Conservation (phyloP, 2,329 filamentous ascomycete genomes). For the Stemphylium lycopersici region DNA sequence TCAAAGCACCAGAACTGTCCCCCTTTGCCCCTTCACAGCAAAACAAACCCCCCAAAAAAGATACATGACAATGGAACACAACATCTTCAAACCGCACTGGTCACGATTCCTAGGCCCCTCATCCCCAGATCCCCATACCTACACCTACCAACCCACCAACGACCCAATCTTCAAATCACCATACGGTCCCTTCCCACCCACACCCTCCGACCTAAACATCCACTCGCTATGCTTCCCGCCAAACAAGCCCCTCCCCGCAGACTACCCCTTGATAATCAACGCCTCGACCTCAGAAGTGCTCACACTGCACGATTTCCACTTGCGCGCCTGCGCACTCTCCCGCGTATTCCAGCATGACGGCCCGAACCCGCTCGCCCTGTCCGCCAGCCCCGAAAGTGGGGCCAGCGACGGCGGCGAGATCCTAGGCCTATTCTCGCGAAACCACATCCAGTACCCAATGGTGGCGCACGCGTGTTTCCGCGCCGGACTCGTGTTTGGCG, state of each 20-base stretch:
- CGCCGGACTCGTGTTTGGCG: constrained; percentile 38
- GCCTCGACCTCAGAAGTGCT: constrained; percentile 31
- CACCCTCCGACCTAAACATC: constrained; percentile 36
- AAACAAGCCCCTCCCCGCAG: constrained; percentile 29
- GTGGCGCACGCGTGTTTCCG: constrained; percentile 41
- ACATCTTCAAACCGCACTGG: constrained; percentile 36
- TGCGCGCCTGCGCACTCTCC: constrained; percentile 32
- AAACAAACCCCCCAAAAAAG: too few relatives aligned
- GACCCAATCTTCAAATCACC: constrained; percentile 31
- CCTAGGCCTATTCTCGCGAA: constrained; percentile 33
- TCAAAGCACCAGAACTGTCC: too few relatives aligned
- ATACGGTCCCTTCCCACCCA: constrained; percentile 36
- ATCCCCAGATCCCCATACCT: constrained; percentile 29
- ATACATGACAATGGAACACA: constrained; percentile 22
- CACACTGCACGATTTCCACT: constrained; percentile 38
- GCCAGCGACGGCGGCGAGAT: constrained; percentile 39
- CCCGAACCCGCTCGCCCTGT: constrained; percentile 31
- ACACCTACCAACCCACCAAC: constrained; percentile 26
- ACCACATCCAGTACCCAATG: constrained; percentile 42
- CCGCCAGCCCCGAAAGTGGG: constrained; percentile 30
- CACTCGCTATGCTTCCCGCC: constrained; percentile 41
- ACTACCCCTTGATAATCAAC: constrained; percentile 42
- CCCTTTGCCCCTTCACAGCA: too few relatives aligned
- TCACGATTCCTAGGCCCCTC: constrained; percentile 32
- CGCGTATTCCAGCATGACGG: constrained; percentile 36